Percentiles rank a stretch among this genome's conserved stretches.
Conservation (phyloP, 1,139 yeast species). For the Lodderomyces theae region DNA sequence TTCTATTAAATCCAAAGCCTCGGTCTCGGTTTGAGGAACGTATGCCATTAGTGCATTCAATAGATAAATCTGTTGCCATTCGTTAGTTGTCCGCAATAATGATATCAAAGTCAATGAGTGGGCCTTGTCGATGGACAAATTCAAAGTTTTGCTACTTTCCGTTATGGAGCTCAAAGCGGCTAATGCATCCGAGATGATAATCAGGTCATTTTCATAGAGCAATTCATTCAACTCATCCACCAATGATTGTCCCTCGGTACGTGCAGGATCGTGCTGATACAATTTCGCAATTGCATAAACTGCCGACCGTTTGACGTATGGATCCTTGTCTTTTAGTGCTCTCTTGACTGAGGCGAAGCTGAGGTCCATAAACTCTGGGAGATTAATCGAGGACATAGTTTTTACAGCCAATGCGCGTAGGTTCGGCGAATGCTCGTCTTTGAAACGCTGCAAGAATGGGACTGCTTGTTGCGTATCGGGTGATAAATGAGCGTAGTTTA, state of each 20-base stretch:
- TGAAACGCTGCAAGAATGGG: conserved; percentile 55
- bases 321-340: conserved; percentile 52
- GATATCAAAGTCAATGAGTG: conserved; percentile 56
- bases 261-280: conserved; percentile 53
- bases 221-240: conserved; percentile 57
- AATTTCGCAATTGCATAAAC: conserved; percentile 69
- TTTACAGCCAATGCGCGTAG: conserved; percentile 54
- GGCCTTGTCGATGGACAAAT: conserved; percentile 52
- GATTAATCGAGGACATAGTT: conserved; percentile 60
- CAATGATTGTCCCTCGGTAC: conserved; percentile 46
- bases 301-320: conserved; percentile 66
- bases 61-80: conserved; percentile 80
- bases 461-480: conserved; percentile 59
- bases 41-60: conserved; percentile 65
- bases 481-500: conserved; percentile 55
- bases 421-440: conserved; percentile 32
- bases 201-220: conserved; percentile 54
- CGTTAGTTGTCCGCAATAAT: conserved; percentile 56
- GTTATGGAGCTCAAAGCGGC: conserved; percentile 68
- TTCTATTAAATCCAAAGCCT: conserved; percentile 67
- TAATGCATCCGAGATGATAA: conserved; percentile 71
- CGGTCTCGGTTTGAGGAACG: conserved; percentile 66
- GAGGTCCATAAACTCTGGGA: conserved; percentile 47
- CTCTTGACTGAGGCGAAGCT: conserved; percentile 21
- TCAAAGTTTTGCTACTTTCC: conserved; percentile 49